Base-by-base conservation (phyloP, 306 rosid species). In the Vachellia collinsii region DNA sequence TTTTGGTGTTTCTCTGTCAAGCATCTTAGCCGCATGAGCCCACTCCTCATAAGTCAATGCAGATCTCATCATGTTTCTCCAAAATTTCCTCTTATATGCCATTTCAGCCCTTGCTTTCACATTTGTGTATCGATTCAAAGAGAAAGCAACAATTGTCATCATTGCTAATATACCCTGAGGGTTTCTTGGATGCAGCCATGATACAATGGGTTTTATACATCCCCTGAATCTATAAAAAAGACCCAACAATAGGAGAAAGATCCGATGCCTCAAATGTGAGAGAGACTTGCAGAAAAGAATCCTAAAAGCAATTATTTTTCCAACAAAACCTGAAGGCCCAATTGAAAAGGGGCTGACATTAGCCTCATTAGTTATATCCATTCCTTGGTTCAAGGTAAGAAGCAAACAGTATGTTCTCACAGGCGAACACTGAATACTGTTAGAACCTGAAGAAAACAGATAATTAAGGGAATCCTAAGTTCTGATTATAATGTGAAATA, bases 21-120 rank as follows among this genome's bases (percentile, higher is more conserved):
- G 94, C 97, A 93, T 93, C 86, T 86, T 93, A 79, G 97, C 97
- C 63, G 97, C 97, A 86, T 91, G 97, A 85, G 94, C 92, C 97
- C 97, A 91, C 80, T 93, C 97, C 91, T 93, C 97, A 47, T 93
- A 91, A 38, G 93, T 84, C 88, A 93, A 86, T 41, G 97, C 97
- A 69, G 92, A 67, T 81, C 90, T 85, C 97, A 93, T 91, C 97
- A 93, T 89, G 69, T 93, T 93, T 79, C 92, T 88, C 97, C 97
- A 93, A 59, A 93, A 93, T 4, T 93, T 93, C 87, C 97, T 83
- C 80, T 91, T 84, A 66, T 91, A 93, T 22, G 89, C 97, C 93
- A 89, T 82, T 83, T 93, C 92, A 0, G 97, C 97, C 83, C 77
- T 87, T 71, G 72, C 78, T 83, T 91, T 93, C 10, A 91, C 97